Conservation (phyloP, 495 filamentous ascomycete genomes). For the Amniculicola lignicola region DNA sequence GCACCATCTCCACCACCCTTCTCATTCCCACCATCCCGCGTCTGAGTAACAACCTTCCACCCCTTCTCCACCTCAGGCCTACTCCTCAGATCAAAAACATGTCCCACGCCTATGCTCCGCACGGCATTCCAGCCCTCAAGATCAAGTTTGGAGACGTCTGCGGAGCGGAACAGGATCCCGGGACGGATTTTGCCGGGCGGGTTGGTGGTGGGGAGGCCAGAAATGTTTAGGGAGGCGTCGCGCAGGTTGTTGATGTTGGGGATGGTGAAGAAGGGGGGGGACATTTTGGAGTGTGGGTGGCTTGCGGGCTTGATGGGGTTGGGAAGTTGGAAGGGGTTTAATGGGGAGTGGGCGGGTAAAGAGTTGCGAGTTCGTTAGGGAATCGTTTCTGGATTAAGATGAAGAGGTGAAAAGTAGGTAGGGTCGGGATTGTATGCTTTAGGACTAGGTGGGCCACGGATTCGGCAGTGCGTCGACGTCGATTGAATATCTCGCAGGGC, state of each 20-base stretch:
- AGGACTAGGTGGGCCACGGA: too few relatives aligned
- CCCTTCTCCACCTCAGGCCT: constrained; percentile 31
- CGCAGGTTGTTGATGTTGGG: constrained; percentile 42
- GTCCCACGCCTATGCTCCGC: constrained; percentile 27
- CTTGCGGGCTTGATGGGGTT: neutral
- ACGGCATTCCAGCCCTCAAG: constrained; percentile 32
- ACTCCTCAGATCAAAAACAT: constrained; percentile 40
- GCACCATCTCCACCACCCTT: constrained; percentile 16
- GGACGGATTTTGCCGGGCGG: constrained; percentile 28
- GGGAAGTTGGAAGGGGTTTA: constrained; percentile 1
- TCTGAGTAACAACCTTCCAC: neutral
- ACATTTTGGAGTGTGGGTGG: constrained; percentile 27
- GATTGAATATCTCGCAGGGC: too few relatives aligned
- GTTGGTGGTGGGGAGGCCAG: constrained; percentile 15
- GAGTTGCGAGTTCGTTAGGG: too few relatives aligned
- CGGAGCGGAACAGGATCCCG: constrained; percentile 40
- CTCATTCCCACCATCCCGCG: neutral
- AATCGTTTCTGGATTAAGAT: too few relatives aligned
- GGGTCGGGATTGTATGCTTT: too few relatives aligned
- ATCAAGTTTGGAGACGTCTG: constrained; percentile 35
- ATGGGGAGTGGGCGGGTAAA: neutral
- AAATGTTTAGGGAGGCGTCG: constrained; percentile 34
- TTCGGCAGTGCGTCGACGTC: too few relatives aligned
- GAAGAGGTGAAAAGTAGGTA: too few relatives aligned
- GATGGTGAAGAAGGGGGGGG: constrained; percentile 40